phyloP scores from a whole-genome alignment of 2,329 filamentous ascomycete genomes.

The Lecanicillium sp. region DNA sequence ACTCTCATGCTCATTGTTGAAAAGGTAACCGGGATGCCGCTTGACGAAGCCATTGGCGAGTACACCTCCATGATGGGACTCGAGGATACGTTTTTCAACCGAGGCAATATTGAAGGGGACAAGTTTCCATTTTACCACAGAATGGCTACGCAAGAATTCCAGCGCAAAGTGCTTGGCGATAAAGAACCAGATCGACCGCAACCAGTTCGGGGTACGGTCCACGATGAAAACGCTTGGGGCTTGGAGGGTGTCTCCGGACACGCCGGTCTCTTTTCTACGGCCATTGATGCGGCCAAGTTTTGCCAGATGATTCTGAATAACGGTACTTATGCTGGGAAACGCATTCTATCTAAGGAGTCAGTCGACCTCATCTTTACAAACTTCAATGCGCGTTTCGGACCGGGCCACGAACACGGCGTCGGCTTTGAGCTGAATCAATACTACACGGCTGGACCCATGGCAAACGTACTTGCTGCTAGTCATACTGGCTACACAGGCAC shows the following conservation, averaged over 20 bases:
- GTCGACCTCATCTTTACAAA: conserved; percentile 25
- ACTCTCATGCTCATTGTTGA: conserved; percentile 21
- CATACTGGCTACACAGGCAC: conserved; percentile 19
- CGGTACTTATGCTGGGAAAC: conserved; percentile 22
- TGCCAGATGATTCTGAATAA: conserved; percentile 30
- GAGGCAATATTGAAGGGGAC: conserved; percentile 20
- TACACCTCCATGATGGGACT: conserved; percentile 20
- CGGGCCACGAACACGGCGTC: conserved; percentile 17
- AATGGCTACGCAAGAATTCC: conserved; percentile 23
- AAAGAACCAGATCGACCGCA: conserved; percentile 25
- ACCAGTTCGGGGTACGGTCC: conserved; percentile 28
- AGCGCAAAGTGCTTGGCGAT: conserved; percentile 20
- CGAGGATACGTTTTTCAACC: conserved; percentile 24
- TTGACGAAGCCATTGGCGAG: conserved; percentile 18
- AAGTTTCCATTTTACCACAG: conserved; percentile 15
- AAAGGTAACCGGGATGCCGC: conserved; percentile 15
- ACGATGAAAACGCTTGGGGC: conserved; percentile 27
- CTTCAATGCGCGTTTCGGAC: conserved; percentile 20
- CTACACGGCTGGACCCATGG: conserved; percentile 22
- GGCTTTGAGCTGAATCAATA: conserved; percentile 25
- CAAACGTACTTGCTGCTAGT: conserved; percentile 14
- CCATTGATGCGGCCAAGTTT: conserved; percentile 20
- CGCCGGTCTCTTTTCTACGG: conserved; percentile 26
- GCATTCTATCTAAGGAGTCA: conserved; percentile 17
- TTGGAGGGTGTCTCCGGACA: conserved; percentile 26